phyloP scores from a whole-genome alignment of 768 basidiomycete species.

The Tricholoma saponaceum region DNA sequence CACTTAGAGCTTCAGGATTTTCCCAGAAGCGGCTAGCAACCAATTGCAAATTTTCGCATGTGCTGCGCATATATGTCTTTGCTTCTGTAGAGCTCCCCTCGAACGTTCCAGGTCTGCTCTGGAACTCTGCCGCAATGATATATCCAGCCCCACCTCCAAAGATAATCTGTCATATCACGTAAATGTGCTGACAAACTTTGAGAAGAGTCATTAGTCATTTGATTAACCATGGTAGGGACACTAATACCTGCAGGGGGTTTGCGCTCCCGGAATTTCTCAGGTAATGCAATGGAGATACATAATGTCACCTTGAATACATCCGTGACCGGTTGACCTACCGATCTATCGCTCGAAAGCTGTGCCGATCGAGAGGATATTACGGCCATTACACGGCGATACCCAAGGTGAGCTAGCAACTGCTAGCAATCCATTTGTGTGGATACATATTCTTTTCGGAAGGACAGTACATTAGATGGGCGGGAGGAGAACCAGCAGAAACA shows the following conservation, averaged over 20 bases:
- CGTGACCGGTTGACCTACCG: not conserved
- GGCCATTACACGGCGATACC: not conserved
- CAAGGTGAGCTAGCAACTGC: not conserved
- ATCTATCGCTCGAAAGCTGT: not conserved
- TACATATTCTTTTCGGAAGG: not conserved
- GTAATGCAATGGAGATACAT: slow-evolving; percentile 5
- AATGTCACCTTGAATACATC: not conserved
- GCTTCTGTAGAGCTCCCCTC: not conserved
- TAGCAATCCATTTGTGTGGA: not conserved
- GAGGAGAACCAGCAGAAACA: not conserved
- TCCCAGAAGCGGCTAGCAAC: not conserved
- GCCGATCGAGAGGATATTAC: not conserved
- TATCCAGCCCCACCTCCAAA: not conserved
- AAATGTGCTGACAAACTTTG: not conserved
- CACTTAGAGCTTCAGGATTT: not conserved
- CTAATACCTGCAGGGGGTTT: not conserved
- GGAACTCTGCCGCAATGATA: not conserved
- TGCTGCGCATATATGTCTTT: not conserved
- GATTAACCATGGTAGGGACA: not conserved
- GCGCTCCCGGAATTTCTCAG: slow-evolving; percentile 5
- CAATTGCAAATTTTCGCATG: not conserved
- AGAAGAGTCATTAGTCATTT: not conserved
- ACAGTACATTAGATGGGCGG: not conserved
- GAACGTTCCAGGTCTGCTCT: not conserved
- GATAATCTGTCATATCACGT: not conserved